Percentiles rank a stretch among this genome's conserved stretches.
Evolutionary conservation across 192 early-diverging fungal genomes (phyloP).

Genomic region (Cetraspora pellucida): DNA sequence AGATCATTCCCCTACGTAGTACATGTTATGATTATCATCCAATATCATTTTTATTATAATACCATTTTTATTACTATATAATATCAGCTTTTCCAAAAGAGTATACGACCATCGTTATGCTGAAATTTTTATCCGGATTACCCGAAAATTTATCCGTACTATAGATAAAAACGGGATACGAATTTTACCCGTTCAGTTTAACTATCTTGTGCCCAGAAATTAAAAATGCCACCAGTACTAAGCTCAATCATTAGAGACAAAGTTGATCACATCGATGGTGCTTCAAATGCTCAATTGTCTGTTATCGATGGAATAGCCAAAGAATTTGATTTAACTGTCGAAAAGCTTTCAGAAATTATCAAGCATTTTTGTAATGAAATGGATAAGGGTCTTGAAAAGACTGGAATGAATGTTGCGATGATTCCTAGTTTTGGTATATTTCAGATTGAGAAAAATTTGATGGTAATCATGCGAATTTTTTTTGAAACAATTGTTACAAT

Average conservation of each 20-base stretch:
- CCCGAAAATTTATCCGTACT: no score
- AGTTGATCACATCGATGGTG: not conserved
- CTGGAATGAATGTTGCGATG: slow-evolving; percentile 72
- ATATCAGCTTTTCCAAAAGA: no score
- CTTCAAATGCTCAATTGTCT: not conserved
- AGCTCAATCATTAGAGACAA: not conserved
- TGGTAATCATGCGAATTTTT: not conserved
- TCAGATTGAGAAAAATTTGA: not conserved
- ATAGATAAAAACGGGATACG: no score
- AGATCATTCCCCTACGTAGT: no score
- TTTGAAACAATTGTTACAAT: not conserved
- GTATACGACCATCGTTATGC: no score
- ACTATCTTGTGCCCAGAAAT: no score
- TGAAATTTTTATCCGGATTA: no score
- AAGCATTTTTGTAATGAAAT: slow-evolving; percentile 61
- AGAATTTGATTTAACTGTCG: slow-evolving; percentile 8
- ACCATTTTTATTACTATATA: no score
- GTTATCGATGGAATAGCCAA: slow-evolving; percentile 6
- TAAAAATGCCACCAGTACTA: no score
- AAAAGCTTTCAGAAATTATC: slow-evolving; percentile 19
- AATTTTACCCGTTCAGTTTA: no score
- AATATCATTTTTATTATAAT: no score
- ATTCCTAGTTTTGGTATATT: slow-evolving; percentile 81
- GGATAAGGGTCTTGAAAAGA: slow-evolving; percentile 61
- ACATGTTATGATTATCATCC: no score